Base-by-base conservation (phyloP, 2,329 filamentous ascomycete genomes). In the Pseudogymnoascus sp. region DNA sequence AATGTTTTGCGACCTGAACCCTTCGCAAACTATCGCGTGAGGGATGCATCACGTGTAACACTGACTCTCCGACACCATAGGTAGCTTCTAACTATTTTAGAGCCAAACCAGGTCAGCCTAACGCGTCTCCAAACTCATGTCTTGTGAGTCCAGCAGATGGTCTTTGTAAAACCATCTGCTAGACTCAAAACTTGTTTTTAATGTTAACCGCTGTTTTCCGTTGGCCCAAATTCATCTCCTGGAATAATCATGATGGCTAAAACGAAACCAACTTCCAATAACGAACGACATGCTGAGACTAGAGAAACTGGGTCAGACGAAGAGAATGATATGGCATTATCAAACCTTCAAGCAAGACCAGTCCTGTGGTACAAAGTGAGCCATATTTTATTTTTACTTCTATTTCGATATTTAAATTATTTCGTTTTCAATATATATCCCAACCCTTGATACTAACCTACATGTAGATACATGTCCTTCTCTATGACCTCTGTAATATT, bases 401-500 rank as follows among this genome's bases (percentile, higher is more conserved):
- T 19, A 19, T 19, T 19, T 19, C 19, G 2, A 19, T 19, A 19
- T 19, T 19, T 19, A 19, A 19, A 19, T 19, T 19, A 19, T 19
- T 19, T 19, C 19, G 19, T 19, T 19, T 19, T 19, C 19, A 19
- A 19, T 19, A 19, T 2, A 19, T 19, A 19, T 19, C 19, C 19
- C 19, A 19, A 19, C 19, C 19, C 19, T 1, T 19, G 1, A 19
- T 19, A 19, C 19, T 19, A 19, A 19, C 19, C 19, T 19, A 19
- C 19, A 2, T 19, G 2, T 44, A 66, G 63, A 64, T 71, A 16
- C 64, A 66, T 21, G 63, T 69, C 29, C 64, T 72, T 3, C 62
- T 71, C 24, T 62, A 71, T 44, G 68, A 72, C 60, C 64, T 72
- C 35, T 61, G 62, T 29, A 70, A 68, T 47, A 61, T 70, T 35